Evolutionary conservation across 345 rosid species (phyloP).

Genomic region (Arabis hirsuta): DNA sequence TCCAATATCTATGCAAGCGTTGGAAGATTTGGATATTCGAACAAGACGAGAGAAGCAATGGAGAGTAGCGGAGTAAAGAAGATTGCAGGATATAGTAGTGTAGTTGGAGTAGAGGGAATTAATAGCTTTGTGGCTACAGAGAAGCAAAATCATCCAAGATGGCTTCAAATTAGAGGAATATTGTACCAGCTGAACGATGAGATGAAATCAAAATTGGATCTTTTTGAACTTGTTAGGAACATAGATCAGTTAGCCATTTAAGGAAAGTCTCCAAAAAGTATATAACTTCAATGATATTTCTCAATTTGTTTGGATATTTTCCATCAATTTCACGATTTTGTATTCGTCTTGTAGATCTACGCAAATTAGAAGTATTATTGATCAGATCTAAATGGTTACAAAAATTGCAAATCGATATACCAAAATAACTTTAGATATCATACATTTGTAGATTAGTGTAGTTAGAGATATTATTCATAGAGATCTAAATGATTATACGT

Average conservation of each 20-base stretch:
- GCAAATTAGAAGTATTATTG: too few relatives aligned
- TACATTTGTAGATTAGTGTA: too few relatives aligned
- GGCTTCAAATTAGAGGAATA: slow-evolving; percentile 45
- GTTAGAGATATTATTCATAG: too few relatives aligned
- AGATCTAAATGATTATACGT: too few relatives aligned
- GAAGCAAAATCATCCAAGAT: slow-evolving; percentile 49
- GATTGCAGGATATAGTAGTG: slow-evolving; percentile 54
- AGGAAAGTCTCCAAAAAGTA: background rate
- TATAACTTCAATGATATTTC: background rate
- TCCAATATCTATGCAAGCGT: slow-evolving; percentile 57
- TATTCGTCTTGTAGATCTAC: too few relatives aligned
- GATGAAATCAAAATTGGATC: slow-evolving; percentile 42
- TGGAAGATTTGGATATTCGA: slow-evolving; percentile 55
- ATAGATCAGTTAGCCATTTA: slow-evolving; percentile 12
- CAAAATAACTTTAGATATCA: too few relatives aligned
- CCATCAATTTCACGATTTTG: too few relatives aligned
- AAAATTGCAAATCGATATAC: too few relatives aligned
- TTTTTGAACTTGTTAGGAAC: slow-evolving; percentile 12
- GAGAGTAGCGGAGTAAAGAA: slow-evolving; percentile 57
- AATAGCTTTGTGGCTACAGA: slow-evolving; percentile 58
- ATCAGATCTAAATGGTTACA: too few relatives aligned
- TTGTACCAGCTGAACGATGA: slow-evolving; percentile 42
- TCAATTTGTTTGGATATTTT: background rate
- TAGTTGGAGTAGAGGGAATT: slow-evolving; percentile 49
- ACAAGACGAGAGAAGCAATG: slow-evolving; percentile 55